phyloP scores from a whole-genome alignment of 768 basidiomycete species.

The Kwoniella heveanensis region DNA sequence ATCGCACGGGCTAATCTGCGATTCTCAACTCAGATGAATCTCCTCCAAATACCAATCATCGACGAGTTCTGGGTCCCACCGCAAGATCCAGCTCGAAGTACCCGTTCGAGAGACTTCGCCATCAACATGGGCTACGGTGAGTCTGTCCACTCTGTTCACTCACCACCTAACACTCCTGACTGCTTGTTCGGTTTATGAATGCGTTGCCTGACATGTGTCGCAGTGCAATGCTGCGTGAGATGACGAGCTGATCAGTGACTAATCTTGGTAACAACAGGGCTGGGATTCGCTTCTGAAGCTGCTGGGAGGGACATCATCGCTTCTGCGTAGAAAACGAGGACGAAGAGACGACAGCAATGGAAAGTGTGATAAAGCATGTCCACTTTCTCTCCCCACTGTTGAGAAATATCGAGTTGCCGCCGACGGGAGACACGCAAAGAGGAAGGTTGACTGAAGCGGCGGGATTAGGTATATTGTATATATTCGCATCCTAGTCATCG shows the following conservation, averaged over 20 bases:
- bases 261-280: background rate
- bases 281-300: constrained; percentile 20
- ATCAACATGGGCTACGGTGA: constrained; percentile 76
- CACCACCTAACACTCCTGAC: background rate
- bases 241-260: background rate
- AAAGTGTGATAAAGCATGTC: no score
- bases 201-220: background rate
- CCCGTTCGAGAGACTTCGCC: constrained; percentile 78
- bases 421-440: no score
- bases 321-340: background rate
- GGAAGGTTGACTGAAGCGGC: no score
- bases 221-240: background rate
- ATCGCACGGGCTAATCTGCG: no score
- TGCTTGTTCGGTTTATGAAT: background rate
- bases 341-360: no score
- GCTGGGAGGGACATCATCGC: constrained; percentile 12
- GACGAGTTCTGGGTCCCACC: constrained; percentile 91
- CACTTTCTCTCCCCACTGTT: no score
- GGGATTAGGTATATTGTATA: no score
- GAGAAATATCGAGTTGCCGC: no score
- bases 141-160: background rate
- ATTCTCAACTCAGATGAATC: no score
- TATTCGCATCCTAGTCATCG: no score
- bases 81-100: constrained; percentile 71
- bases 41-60: constrained; percentile 89